Evolutionary conservation across 2,329 filamentous ascomycete genomes (phyloP).

Genomic region (Diplodia seriata): DNA sequence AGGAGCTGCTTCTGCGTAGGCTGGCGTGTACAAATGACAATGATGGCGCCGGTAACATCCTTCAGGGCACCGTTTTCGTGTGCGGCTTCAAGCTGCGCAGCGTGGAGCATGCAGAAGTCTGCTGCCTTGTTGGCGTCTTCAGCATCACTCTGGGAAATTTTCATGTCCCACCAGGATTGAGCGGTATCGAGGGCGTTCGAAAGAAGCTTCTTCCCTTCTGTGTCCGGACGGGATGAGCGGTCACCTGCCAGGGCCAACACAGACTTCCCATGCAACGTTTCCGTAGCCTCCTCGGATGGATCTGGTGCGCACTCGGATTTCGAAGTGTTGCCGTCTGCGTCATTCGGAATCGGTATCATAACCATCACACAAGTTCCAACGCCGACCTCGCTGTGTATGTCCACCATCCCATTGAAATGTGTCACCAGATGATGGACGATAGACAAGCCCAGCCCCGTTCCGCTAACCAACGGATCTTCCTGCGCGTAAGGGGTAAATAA

Average conservation of each 20-base stretch:
- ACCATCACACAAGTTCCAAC: constrained; percentile 46
- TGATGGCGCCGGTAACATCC: background rate
- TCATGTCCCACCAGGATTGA: background rate
- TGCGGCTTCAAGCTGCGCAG: background rate
- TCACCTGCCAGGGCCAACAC: background rate
- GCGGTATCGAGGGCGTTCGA: background rate
- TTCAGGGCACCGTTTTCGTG: background rate
- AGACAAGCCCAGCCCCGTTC: constrained; percentile 48
- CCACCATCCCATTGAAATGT: constrained; percentile 47
- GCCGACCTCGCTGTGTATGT: constrained; percentile 45
- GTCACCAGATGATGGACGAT: constrained; percentile 49
- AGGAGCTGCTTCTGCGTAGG: background rate
- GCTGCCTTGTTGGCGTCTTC: background rate
- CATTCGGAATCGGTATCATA: constrained; percentile 46
- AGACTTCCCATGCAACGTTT: constrained; percentile 18
- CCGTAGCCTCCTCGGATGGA: constrained; percentile 32
- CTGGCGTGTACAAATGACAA: background rate
- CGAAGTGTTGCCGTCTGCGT: constrained; percentile 36
- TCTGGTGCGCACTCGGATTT: background rate
- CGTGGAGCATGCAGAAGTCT: constrained; percentile 8
- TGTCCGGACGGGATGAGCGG: background rate
- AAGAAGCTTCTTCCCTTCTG: background rate
- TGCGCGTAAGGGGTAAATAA: constrained; percentile 51
- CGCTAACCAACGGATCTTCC: constrained; percentile 47
- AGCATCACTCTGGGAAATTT: background rate